Conservation (phyloP, 2,329 filamentous ascomycete genomes). For the Teratosphaeria zuluensis region DNA sequence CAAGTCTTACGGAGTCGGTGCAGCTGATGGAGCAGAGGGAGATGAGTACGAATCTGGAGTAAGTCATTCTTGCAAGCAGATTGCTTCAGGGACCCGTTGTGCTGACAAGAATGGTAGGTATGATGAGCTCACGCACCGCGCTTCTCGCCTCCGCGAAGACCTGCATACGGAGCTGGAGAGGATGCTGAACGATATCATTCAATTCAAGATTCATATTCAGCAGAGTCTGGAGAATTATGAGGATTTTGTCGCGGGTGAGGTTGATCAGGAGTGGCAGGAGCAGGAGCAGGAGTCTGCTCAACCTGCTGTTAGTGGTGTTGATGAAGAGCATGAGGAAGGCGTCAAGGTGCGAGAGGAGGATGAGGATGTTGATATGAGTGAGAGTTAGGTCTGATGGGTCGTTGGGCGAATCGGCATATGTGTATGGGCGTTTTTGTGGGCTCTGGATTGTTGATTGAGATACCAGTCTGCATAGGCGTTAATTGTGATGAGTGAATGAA, state of each 20-base stretch:
- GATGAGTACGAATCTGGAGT: constrained; percentile 96
- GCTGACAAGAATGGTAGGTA: constrained; percentile 46
- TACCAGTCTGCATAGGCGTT: no score
- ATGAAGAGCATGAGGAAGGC: not conserved
- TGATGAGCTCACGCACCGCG: constrained; percentile 79
- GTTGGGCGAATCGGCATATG: not conserved
- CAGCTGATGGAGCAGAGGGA: constrained; percentile 89
- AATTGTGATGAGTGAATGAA: no score
- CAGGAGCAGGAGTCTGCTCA: constrained; percentile 21
- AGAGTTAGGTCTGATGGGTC: not conserved
- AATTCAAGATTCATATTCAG: constrained; percentile 96
- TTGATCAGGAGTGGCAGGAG: constrained; percentile 55
- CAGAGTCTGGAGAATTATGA: constrained; percentile 90
- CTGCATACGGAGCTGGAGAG: constrained; percentile 94
- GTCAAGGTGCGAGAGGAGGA: not conserved
- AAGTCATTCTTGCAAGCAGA: constrained; percentile 29
- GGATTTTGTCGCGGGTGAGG: constrained; percentile 81
- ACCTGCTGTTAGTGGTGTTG: not conserved
- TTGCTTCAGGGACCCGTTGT: not conserved
- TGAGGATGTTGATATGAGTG: not conserved
- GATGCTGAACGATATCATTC: constrained; percentile 94
- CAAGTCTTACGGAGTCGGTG: constrained; percentile 72
- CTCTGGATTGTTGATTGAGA: no score
- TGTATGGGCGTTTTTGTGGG: no score
- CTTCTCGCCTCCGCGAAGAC: constrained; percentile 81